These are phyloP conservation scores for Beauveria medogensis DNA, from an alignment of 2,329 filamentous ascomycete genomes.

Conservation along the genomic window DNA sequence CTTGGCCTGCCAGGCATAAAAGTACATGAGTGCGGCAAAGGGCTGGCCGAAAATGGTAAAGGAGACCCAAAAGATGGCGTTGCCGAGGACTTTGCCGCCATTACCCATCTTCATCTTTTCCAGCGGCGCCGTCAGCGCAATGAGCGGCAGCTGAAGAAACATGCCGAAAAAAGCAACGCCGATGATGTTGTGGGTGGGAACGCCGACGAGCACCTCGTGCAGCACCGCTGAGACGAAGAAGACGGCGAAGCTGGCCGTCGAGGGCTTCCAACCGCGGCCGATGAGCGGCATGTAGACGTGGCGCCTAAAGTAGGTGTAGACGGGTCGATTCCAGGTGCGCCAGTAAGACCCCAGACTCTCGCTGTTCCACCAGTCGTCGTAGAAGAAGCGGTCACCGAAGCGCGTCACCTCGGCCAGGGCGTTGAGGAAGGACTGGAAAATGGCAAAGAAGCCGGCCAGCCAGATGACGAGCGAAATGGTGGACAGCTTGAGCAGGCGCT, in stretches of 20 bases:
- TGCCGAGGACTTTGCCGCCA: constrained; percentile 73
- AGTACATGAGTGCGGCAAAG: constrained; percentile 84
- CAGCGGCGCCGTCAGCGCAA: constrained; percentile 68
- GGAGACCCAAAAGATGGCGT: constrained; percentile 91
- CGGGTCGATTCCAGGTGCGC: constrained; percentile 96
- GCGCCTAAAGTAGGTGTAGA: constrained; percentile 92
- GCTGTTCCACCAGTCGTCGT: constrained; percentile 97
- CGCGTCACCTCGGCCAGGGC: constrained; percentile 80
- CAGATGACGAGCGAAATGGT: constrained; percentile 95
- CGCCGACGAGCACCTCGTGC: constrained; percentile 85
- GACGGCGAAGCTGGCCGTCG: constrained; percentile 66
- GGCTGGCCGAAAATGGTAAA: constrained; percentile 96
- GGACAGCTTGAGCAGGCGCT: constrained; percentile 87
- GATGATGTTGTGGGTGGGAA: constrained; percentile 90
- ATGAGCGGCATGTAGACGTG: constrained; percentile 88
- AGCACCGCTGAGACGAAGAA: constrained; percentile 84
- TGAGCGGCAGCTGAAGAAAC: constrained; percentile 86
- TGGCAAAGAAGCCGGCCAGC: constrained; percentile 93
- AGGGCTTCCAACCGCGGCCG: constrained; percentile 69
- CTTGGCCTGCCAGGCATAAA: constrained; percentile 97
- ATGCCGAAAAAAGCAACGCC: constrained; percentile 91
- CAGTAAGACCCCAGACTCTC: constrained; percentile 81
- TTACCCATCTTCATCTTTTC: constrained; percentile 66
- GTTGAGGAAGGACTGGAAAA: constrained; percentile 91
- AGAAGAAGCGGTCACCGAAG: constrained; percentile 92